These are phyloP conservation scores for Gonium pectorale DNA, from an alignment of 139 green algal genomes.

Conservation along the genomic window DNA sequence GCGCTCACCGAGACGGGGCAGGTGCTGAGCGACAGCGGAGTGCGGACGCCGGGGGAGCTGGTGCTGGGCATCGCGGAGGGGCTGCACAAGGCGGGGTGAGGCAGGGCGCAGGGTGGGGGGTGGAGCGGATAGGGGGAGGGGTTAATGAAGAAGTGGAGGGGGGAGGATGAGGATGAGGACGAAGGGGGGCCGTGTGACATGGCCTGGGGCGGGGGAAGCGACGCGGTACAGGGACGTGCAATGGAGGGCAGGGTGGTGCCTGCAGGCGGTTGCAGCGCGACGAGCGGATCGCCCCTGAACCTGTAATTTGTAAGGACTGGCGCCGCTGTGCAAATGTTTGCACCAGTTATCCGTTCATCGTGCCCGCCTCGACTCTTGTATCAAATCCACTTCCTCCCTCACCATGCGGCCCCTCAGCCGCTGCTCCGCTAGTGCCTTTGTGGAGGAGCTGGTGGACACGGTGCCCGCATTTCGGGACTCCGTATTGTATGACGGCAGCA, in stretches of 20 bases:
- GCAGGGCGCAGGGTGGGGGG: too few species aligned
- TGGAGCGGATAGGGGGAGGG: neutral
- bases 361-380: too few species aligned
- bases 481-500: slow-evolving; percentile 40
- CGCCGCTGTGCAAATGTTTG: too few species aligned
- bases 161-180: neutral
- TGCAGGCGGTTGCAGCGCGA: too few species aligned
- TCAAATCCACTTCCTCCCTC: neutral
- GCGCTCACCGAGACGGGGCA: slow-evolving; percentile 41
- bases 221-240: too few species aligned
- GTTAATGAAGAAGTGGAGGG: neutral
- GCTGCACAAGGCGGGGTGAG: slow-evolving; percentile 39
- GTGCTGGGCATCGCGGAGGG: slow-evolving; percentile 4
- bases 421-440: slow-evolving; percentile 48
- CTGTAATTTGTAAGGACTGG: too few species aligned
- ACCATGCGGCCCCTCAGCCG: slow-evolving; percentile 8
- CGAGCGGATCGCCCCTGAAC: too few species aligned
- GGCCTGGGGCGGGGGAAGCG: too few species aligned
- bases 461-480: slow-evolving; percentile 53
- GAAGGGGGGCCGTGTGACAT: too few species aligned
- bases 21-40: slow-evolving; percentile 18
- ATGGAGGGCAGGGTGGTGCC: too few species aligned
- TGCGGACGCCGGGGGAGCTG: slow-evolving; percentile 25
- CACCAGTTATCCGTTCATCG: neutral
- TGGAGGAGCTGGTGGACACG: slow-evolving; percentile 51